phyloP scores from a whole-genome alignment of 169 alveolate species.

The Plasmodium inui region DNA sequence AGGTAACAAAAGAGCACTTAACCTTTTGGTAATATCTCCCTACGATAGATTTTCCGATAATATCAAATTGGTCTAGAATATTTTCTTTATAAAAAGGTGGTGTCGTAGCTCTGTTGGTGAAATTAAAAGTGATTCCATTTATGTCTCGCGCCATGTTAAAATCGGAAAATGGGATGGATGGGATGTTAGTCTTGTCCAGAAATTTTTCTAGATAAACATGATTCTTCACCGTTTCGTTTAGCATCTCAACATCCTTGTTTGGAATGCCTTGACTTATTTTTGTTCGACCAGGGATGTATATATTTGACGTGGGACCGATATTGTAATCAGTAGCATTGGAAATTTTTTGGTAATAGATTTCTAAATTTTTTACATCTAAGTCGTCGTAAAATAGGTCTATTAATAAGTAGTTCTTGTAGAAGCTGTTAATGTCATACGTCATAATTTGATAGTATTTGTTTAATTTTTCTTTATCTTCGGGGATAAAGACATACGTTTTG shows the following conservation, averaged over 20 bases:
- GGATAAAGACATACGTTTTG: slow-evolving; percentile 8
- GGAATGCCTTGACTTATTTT: neutral
- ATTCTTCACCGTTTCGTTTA: slow-evolving; percentile 32
- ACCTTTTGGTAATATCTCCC: slow-evolving; percentile 29
- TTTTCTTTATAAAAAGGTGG: slow-evolving; percentile 53
- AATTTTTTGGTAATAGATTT: slow-evolving; percentile 15
- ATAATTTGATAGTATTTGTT: slow-evolving; percentile 1
- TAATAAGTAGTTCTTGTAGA: slow-evolving; percentile 39
- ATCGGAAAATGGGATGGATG: slow-evolving; percentile 37
- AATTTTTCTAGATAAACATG: slow-evolving; percentile 60
- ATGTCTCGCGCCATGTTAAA: neutral
- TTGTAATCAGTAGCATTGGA: neutral
- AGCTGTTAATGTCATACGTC: neutral
- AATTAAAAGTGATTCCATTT: neutral
- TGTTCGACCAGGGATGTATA: slow-evolving; percentile 7
- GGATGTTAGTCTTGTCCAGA: slow-evolving; percentile 16
- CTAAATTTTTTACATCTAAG: slow-evolving; percentile 9
- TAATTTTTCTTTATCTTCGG: slow-evolving; percentile 2
- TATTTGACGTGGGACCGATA: neutral
- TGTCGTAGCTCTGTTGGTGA: slow-evolving; percentile 50
- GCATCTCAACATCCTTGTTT: neutral
- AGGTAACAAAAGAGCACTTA: slow-evolving; percentile 58
- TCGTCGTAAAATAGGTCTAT: slow-evolving; percentile 49
- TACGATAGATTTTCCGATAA: slow-evolving; percentile 51
- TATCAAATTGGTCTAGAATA: slow-evolving; percentile 56